Evolutionary conservation across 108 stramenopile species (phyloP).

Genomic region (Cyclostephanos invisitatus): DNA sequence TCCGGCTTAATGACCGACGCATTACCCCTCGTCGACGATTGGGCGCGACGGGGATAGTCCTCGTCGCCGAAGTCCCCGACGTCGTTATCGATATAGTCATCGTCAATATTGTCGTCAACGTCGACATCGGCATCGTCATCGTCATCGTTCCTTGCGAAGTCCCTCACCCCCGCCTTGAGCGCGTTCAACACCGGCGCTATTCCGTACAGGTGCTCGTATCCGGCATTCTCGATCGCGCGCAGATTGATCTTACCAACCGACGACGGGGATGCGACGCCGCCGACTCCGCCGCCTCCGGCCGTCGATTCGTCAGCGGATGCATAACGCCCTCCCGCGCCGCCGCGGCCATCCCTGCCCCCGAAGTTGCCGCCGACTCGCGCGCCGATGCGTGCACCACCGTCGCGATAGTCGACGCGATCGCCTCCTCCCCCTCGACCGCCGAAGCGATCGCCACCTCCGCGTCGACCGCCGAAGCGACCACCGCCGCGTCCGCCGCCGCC

Average conservation of each 20-base stretch:
- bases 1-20: conserved; percentile 57
- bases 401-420: too few species aligned
- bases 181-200: conserved; percentile 83
- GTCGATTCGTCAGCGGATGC: too few species aligned
- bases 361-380: too few species aligned
- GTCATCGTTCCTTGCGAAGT: conserved; percentile 53
- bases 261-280: background rate
- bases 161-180: conserved; percentile 61
- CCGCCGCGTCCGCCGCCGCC: conserved; percentile 28
- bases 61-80: conserved; percentile 29
- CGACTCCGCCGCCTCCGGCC: too few species aligned
- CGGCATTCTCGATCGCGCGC: conserved; percentile 69
- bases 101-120: conserved; percentile 24
- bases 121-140: conserved; percentile 38
- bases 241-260: conserved; percentile 63
- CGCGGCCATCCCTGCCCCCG: too few species aligned
- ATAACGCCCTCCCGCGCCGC: too few species aligned
- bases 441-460: too few species aligned
- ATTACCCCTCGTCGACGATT: conserved; percentile 15
- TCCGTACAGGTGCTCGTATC: conserved; percentile 85
- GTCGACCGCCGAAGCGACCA: background rate
- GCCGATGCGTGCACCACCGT: too few species aligned
- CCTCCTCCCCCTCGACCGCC: too few species aligned
- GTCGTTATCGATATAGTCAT: conserved; percentile 2
- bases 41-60: conserved; percentile 4